Conservation (phyloP, 1,139 yeast genomes). For the Starmera stellimalicola region DNA sequence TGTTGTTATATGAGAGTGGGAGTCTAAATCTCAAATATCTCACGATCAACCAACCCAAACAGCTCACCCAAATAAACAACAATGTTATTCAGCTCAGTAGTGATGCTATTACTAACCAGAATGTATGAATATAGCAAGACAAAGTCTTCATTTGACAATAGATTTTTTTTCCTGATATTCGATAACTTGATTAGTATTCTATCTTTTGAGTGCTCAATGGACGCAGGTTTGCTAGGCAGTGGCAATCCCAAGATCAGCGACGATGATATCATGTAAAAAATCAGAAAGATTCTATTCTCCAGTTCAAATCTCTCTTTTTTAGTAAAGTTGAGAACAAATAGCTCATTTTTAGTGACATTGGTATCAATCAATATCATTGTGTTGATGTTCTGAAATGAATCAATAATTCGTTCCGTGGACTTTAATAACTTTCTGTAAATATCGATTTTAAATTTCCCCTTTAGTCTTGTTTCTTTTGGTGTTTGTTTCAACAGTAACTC, state of each 20-base stretch:
- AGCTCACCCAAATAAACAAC: constrained; percentile 44
- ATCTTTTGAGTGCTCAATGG: constrained; percentile 68
- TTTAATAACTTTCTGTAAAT: constrained; percentile 42
- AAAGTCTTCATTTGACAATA: constrained; percentile 45
- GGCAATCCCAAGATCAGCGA: constrained; percentile 73
- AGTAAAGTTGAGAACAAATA: constrained; percentile 45
- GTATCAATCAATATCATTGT: constrained; percentile 60
- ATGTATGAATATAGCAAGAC: constrained; percentile 68
- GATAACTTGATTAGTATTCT: constrained; percentile 56
- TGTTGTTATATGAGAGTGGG: neutral
- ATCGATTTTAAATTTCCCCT: constrained; percentile 58
- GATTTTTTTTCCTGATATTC: constrained; percentile 33
- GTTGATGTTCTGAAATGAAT: constrained; percentile 65
- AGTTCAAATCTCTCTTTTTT: constrained; percentile 55
- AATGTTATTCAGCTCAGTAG: constrained; percentile 54
- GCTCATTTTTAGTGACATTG: constrained; percentile 41
- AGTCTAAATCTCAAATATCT: constrained; percentile 13
- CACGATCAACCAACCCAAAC: constrained; percentile 49
- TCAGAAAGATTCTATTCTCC: constrained; percentile 61
- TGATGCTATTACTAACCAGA: constrained; percentile 59
- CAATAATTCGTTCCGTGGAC: constrained; percentile 58
- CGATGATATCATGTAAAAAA: constrained; percentile 71
- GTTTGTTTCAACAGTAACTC: constrained; percentile 59
- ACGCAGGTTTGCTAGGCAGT: constrained; percentile 66
- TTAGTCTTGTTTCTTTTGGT: constrained; percentile 64